Percentiles rank a stretch among this genome's conserved stretches.
Evolutionary conservation across 2,329 filamentous ascomycete genomes (phyloP).

Genomic region (Fusarium longipes): DNA sequence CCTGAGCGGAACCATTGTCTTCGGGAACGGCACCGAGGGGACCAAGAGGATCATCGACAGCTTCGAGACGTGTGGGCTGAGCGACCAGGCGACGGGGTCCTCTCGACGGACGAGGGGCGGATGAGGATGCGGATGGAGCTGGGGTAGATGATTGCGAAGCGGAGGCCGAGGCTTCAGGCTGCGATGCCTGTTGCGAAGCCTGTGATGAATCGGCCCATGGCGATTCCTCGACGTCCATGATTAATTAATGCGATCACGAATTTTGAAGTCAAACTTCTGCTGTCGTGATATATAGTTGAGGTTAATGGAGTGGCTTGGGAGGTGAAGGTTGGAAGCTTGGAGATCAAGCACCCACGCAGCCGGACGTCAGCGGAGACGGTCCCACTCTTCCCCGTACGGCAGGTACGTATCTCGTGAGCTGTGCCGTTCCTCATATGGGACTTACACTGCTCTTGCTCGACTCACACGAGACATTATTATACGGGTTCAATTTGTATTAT

Average conservation of each 20-base stretch:
- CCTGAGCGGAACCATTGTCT: slow-evolving; percentile 52
- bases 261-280: slow-evolving; percentile 6
- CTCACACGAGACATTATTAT: background rate
- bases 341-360: slow-evolving; percentile 26
- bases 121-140: slow-evolving; percentile 46
- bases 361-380: slow-evolving; percentile 42
- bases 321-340: slow-evolving; percentile 43
- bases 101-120: slow-evolving; percentile 57
- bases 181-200: slow-evolving; percentile 50
- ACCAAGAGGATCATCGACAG: slow-evolving; percentile 80
- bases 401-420: slow-evolving; percentile 30
- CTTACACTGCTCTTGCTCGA: background rate
- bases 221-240: slow-evolving; percentile 65
- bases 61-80: slow-evolving; percentile 81
- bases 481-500: background rate
- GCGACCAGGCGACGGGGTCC: slow-evolving; percentile 74
- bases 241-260: slow-evolving; percentile 23
- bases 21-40: slow-evolving; percentile 76
- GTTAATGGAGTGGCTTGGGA: slow-evolving; percentile 21
- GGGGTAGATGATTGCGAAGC: slow-evolving; percentile 47
- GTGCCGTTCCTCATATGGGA: background rate
- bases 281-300: slow-evolving; percentile 17
- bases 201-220: slow-evolving; percentile 64
- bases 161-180: slow-evolving; percentile 46
- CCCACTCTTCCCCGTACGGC: slow-evolving; percentile 34